Conservation (phyloP, 2,329 filamentous ascomycete species). For the Hypoxylon sp. region DNA sequence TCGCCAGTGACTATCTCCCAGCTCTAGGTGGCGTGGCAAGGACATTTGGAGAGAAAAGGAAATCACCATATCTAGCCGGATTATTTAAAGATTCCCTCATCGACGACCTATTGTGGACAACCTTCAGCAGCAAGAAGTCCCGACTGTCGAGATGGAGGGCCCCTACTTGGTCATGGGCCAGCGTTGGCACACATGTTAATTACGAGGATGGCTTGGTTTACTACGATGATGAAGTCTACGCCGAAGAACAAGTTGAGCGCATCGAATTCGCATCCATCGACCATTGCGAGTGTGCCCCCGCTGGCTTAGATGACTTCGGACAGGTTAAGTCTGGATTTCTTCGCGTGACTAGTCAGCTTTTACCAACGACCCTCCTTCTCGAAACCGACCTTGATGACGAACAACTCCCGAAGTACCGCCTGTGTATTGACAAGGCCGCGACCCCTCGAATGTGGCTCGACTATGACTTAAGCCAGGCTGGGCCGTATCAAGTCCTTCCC, state of each 20-base stretch:
- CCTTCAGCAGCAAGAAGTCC: slow-evolving; percentile 1
- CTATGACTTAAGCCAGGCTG: slow-evolving; percentile 8
- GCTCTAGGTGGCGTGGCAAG: slow-evolving; percentile 7
- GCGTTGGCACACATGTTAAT: neutral
- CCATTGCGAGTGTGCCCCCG: neutral
- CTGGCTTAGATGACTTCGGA: slow-evolving; percentile 11
- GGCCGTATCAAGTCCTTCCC: slow-evolving; percentile 6
- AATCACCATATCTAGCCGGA: slow-evolving; percentile 5
- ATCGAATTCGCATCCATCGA: slow-evolving; percentile 8
- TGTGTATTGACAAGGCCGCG: neutral
- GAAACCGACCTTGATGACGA: neutral
- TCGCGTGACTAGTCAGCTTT: slow-evolving; percentile 7
- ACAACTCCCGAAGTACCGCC: neutral
- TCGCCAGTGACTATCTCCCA: slow-evolving; percentile 2
- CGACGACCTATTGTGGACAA: slow-evolving; percentile 9
- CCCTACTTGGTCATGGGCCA: slow-evolving; percentile 16
- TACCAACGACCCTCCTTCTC: slow-evolving; percentile 8
- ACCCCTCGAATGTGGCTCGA: slow-evolving; percentile 11
- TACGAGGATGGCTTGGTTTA: slow-evolving; percentile 10
- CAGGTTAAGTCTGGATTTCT: slow-evolving; percentile 6
- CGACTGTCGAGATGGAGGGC: slow-evolving; percentile 8
- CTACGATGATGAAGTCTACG: neutral
- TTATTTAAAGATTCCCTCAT: slow-evolving; percentile 9
- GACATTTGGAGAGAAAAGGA: slow-evolving; percentile 9
- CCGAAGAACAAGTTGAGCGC: neutral